Conservation (phyloP, 108 stramenopile species). For the Discostella pseudostelligera region DNA sequence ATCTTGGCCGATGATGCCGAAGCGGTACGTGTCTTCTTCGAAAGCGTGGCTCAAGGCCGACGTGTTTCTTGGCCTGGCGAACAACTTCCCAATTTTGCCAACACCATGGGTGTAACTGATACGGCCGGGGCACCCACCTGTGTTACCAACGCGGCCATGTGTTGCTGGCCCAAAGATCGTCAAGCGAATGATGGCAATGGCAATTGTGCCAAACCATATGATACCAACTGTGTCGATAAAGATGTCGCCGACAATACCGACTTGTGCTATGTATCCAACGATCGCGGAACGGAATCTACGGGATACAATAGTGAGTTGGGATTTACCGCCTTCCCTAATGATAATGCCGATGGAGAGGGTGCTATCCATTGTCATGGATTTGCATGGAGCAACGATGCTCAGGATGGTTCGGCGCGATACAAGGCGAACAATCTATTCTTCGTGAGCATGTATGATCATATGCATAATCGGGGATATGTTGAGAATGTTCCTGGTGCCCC, state of each 20-base stretch:
- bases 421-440: slow-evolving; percentile 53
- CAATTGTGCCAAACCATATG: slow-evolving; percentile 44
- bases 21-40: slow-evolving; percentile 25
- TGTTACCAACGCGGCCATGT: slow-evolving; percentile 43
- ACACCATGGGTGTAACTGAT: neutral
- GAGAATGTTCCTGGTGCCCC: slow-evolving; percentile 46
- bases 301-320: slow-evolving; percentile 12
- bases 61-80: slow-evolving; percentile 26
- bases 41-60: slow-evolving; percentile 12
- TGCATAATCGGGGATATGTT: slow-evolving; percentile 55
- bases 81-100: slow-evolving; percentile 24
- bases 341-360: slow-evolving; percentile 37
- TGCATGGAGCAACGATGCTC: slow-evolving; percentile 46
- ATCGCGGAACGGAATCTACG: slow-evolving; percentile 10
- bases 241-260: slow-evolving; percentile 60
- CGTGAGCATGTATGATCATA: slow-evolving; percentile 56
- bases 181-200: slow-evolving; percentile 62
- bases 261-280: slow-evolving; percentile 47
- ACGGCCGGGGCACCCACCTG: slow-evolving; percentile 7
- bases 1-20: slow-evolving; percentile 31
- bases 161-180: slow-evolving; percentile 60
- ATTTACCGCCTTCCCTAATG: slow-evolving; percentile 33
- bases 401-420: slow-evolving; percentile 19
- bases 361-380: slow-evolving; percentile 58
- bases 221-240: slow-evolving; percentile 46